Percentiles rank a stretch among this genome's conserved stretches.
Evolutionary conservation across 2,329 filamentous ascomycete genomes (phyloP).

Genomic region (Juglanconis oblonga): DNA sequence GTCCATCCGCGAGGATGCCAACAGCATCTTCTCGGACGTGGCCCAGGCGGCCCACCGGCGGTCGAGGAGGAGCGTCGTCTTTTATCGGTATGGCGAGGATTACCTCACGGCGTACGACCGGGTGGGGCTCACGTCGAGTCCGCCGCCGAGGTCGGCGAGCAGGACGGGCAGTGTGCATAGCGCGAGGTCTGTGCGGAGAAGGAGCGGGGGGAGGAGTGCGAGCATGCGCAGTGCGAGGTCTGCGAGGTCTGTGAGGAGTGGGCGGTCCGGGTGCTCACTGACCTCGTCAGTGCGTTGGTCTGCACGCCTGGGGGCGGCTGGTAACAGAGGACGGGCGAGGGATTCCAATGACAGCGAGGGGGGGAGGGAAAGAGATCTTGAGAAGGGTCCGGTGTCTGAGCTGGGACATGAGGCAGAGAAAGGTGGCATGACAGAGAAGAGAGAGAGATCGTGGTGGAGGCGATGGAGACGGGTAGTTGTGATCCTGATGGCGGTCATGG

Average conservation of each 20-base stretch:
- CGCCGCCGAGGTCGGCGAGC: slow-evolving; percentile 1
- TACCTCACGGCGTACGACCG: slow-evolving; percentile 16
- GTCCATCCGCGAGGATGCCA: slow-evolving; percentile 11
- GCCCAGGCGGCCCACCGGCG: background rate
- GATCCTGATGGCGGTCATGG: background rate
- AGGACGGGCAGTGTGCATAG: background rate
- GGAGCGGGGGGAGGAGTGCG: background rate
- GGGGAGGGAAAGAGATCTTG: background rate
- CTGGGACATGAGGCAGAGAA: background rate
- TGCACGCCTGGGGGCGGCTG: background rate
- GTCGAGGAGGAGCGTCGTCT: background rate
- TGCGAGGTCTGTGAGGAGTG: background rate
- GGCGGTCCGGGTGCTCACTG: background rate
- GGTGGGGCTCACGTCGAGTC: background rate
- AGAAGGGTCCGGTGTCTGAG: background rate
- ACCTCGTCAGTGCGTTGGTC: background rate
- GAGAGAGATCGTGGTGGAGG: background rate
- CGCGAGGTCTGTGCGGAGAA: background rate
- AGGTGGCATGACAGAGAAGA: background rate
- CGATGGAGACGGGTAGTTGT: background rate
- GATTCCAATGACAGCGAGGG: background rate
- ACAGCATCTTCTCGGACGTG: slow-evolving; percentile 5
- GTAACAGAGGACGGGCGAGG: background rate
- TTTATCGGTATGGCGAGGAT: slow-evolving; percentile 18
- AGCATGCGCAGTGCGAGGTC: background rate